These are phyloP conservation scores for Cryptosporidium xiaoi DNA, from an alignment of 169 alveolate genomes.

Conservation along the genomic window DNA sequence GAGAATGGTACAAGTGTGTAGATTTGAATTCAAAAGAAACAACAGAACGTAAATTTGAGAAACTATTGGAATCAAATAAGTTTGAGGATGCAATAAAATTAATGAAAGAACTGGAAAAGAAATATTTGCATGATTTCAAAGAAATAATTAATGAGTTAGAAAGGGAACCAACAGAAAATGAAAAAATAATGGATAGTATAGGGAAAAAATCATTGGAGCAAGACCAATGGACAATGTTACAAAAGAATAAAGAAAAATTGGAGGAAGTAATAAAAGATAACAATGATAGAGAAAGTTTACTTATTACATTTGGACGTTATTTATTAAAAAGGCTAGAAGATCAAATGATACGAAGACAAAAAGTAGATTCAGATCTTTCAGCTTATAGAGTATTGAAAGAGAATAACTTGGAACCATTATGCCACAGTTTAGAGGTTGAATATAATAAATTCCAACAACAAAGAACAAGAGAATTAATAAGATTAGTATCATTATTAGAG, in stretches of 20 bases:
- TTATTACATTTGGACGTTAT: slow-evolving; percentile 48
- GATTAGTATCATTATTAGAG: slow-evolving; percentile 62
- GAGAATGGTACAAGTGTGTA: slow-evolving; percentile 54
- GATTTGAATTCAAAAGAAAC: slow-evolving; percentile 48
- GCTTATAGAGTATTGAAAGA: slow-evolving; percentile 53
- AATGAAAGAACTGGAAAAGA: slow-evolving; percentile 47
- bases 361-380: slow-evolving; percentile 64
- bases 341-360: slow-evolving; percentile 69
- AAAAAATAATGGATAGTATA: slow-evolving; percentile 30
- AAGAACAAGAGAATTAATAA: slow-evolving; percentile 64
- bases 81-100: slow-evolving; percentile 61
- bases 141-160: slow-evolving; percentile 52
- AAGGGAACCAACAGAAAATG: slow-evolving; percentile 62
- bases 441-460: slow-evolving; percentile 69
- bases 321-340: slow-evolving; percentile 31
- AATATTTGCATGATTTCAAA: slow-evolving; percentile 50
- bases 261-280: slow-evolving; percentile 51
- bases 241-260: slow-evolving; percentile 34
- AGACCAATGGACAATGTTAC: slow-evolving; percentile 67
- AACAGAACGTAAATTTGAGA: slow-evolving; percentile 67
- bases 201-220: slow-evolving; percentile 45
- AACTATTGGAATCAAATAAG: slow-evolving; percentile 47
- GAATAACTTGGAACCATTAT: slow-evolving; percentile 70
- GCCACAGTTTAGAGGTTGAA: slow-evolving; percentile 67
- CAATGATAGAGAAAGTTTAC: slow-evolving; percentile 57